Conservation (phyloP, 352 stramenopile genomes). For the Phytophthora constricta region DNA sequence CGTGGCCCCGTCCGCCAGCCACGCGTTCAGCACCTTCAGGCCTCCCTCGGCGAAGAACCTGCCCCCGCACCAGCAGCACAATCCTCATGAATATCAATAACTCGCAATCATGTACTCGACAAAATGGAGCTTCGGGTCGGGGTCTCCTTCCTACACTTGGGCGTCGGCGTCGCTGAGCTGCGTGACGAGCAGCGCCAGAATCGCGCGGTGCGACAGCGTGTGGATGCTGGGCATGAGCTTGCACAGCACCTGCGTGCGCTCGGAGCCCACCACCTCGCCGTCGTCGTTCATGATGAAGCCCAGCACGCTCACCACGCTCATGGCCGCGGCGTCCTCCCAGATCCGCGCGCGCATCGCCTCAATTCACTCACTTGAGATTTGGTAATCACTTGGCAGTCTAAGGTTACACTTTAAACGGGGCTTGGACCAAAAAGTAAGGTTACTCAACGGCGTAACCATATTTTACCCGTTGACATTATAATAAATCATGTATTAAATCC, state of each 20-base stretch:
- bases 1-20: constrained; percentile 57
- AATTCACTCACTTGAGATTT: too few species aligned
- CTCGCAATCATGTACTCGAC: background rate
- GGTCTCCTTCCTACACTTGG: constrained; percentile 48
- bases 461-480: too few species aligned
- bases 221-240: constrained; percentile 88
- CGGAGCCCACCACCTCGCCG: constrained; percentile 70
- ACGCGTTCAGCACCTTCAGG: constrained; percentile 78
- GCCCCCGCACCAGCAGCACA: too few species aligned
- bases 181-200: constrained; percentile 76
- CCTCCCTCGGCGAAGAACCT: constrained; percentile 80
- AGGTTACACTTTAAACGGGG: too few species aligned
- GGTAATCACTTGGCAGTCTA: too few species aligned
- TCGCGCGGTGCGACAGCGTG: constrained; percentile 77
- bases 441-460: too few species aligned
- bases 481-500: too few species aligned
- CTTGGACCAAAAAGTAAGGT: background rate
- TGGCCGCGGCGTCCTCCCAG: constrained; percentile 79
- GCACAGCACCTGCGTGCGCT: constrained; percentile 80
- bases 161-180: constrained; percentile 74
- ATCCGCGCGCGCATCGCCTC: constrained; percentile 74
- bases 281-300: constrained; percentile 87
- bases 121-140: background rate
- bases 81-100: too few species aligned
- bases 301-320: constrained; percentile 84